Evolutionary conservation across 2,329 filamentous ascomycete species (phyloP).

Genomic region (Nothophaeocryptopus gaeumannii): DNA sequence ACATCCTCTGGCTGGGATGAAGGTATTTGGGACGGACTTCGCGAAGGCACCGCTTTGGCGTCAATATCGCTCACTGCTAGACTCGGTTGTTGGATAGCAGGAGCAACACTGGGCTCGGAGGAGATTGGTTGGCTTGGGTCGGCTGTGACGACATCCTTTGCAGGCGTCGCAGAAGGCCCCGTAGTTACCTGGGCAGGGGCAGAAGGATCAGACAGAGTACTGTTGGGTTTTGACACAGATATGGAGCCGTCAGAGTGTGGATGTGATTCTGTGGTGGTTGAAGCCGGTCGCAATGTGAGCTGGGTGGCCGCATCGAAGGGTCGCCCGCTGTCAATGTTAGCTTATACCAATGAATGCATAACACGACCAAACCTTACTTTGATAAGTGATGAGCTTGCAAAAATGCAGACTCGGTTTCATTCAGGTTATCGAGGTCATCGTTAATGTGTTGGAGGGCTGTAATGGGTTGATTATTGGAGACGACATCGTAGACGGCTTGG

Average conservation of each 20-base stretch:
- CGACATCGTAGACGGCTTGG: slow-evolving; percentile 10
- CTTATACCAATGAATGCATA: slow-evolving; percentile 3
- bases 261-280: slow-evolving; percentile 41
- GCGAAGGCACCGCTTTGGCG: background rate
- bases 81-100: slow-evolving; percentile 6
- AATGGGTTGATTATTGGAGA: slow-evolving; percentile 14
- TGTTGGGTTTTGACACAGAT: slow-evolving; percentile 28
- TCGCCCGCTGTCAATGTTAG: slow-evolving; percentile 47
- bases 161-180: slow-evolving; percentile 17
- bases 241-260: slow-evolving; percentile 28
- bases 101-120: slow-evolving; percentile 9
- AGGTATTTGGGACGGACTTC: slow-evolving; percentile 3
- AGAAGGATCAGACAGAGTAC: slow-evolving; percentile 13
- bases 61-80: background rate
- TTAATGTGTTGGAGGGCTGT: slow-evolving; percentile 9
- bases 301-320: slow-evolving; percentile 55
- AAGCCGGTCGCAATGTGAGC: slow-evolving; percentile 16
- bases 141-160: slow-evolving; percentile 15
- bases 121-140: slow-evolving; percentile 7
- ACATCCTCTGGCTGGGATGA: slow-evolving; percentile 12
- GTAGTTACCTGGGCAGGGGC: slow-evolving; percentile 6
- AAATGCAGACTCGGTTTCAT: slow-evolving; percentile 14
- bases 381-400: slow-evolving; percentile 13
- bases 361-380: slow-evolving; percentile 8
- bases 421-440: slow-evolving; percentile 3